Conservation (phyloP, 2,329 filamentous ascomycete genomes). For the Teratosphaeria gauchensis region DNA sequence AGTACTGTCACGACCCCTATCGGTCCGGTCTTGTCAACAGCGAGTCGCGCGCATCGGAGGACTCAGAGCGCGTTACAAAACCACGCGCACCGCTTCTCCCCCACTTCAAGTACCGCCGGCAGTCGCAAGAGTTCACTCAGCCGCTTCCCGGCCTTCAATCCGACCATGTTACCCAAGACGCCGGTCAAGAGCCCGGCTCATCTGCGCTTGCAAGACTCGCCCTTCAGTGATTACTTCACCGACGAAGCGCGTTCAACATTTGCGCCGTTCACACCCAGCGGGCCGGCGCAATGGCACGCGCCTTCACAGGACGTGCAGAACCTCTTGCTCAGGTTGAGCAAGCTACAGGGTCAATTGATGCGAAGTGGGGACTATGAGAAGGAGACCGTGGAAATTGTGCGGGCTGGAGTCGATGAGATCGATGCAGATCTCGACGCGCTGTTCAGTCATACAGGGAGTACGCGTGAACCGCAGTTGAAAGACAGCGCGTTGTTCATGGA, state of each 20-base stretch:
- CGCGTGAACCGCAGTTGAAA: constrained; percentile 10
- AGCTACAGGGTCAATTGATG: constrained; percentile 27
- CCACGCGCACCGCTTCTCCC: not conserved
- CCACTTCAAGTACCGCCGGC: not conserved
- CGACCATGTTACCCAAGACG: not conserved
- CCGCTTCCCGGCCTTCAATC: not conserved
- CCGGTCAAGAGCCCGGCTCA: not conserved
- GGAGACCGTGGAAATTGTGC: constrained; percentile 17
- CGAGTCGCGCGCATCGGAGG: constrained; percentile 19
- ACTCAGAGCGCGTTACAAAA: constrained; percentile 7
- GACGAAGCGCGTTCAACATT: constrained; percentile 24
- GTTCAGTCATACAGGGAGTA: constrained; percentile 15
- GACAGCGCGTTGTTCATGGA: constrained; percentile 26
- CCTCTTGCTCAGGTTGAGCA: constrained; percentile 28
- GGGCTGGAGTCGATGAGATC: constrained; percentile 22
- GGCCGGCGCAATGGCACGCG: constrained; percentile 5
- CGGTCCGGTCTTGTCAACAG: constrained; percentile 20
- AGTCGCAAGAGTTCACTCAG: not conserved
- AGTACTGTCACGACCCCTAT: constrained; percentile 13
- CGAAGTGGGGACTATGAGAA: constrained; percentile 16
- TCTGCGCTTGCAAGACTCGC: constrained; percentile 23
- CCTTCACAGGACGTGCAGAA: constrained; percentile 21
- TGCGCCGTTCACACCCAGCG: not conserved
- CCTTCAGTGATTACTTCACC: constrained; percentile 34
- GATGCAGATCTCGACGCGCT: constrained; percentile 22